Conservation (phyloP, 1,139 yeast species). For the Nakaseomyces nivariensis region DNA sequence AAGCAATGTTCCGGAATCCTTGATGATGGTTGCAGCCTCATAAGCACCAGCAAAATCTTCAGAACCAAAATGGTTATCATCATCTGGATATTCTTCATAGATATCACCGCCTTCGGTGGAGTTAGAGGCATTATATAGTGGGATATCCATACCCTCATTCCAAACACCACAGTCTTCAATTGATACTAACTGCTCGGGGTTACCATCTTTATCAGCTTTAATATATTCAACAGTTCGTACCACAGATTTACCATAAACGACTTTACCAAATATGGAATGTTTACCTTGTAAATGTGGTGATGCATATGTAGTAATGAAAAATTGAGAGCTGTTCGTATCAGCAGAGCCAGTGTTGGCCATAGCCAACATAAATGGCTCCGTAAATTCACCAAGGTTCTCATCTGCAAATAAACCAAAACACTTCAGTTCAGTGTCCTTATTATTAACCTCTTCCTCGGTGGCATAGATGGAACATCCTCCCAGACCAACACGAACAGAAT, state of each 20-base stretch:
- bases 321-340: constrained; percentile 61
- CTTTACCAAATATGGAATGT: constrained; percentile 68
- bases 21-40: constrained; percentile 44
- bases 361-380: constrained; percentile 47
- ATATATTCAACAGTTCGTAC: constrained; percentile 53
- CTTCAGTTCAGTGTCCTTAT: constrained; percentile 9
- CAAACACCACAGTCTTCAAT: constrained; percentile 61
- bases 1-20: constrained; percentile 54
- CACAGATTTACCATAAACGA: constrained; percentile 58
- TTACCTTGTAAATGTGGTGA: constrained; percentile 66
- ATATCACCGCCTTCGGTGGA: constrained; percentile 55
- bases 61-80: constrained; percentile 47
- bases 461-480: constrained; percentile 44
- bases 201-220: constrained; percentile 39
- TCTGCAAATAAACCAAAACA: constrained; percentile 41
- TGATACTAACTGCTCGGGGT: constrained; percentile 36
- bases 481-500: constrained; percentile 38
- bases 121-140: constrained; percentile 53
- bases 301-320: constrained; percentile 65
- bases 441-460: constrained; percentile 19
- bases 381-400: constrained; percentile 44
- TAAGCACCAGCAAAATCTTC: constrained; percentile 46
- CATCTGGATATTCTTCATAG: constrained; percentile 69
- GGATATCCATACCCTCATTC: constrained; percentile 43
- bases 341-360: constrained; percentile 61